Evolutionary conservation across 1,284 basidiomycete genomes (phyloP).

Genomic region (Ustilago vetiveriae): DNA sequence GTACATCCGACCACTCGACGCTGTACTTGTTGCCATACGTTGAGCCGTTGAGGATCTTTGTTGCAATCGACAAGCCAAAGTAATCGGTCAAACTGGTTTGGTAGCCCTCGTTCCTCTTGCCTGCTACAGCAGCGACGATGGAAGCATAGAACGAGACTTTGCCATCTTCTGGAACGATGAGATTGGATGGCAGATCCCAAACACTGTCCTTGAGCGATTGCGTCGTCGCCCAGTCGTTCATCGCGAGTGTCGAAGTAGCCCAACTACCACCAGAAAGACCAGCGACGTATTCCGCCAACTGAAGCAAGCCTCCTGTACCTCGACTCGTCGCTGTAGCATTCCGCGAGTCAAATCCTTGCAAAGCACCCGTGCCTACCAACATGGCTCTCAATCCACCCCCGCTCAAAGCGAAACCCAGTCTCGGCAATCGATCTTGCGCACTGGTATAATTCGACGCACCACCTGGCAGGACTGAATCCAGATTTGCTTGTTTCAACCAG

Average conservation of each 20-base stretch:
- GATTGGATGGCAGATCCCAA: constrained; percentile 69
- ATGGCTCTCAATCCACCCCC: constrained; percentile 71
- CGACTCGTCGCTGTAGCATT: constrained; percentile 58
- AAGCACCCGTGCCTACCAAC: constrained; percentile 63
- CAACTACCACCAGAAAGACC: constrained; percentile 65
- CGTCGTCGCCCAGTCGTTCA: constrained; percentile 62
- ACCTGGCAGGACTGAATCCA: constrained; percentile 45
- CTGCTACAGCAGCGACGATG: constrained; percentile 52
- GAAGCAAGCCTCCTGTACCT: constrained; percentile 63
- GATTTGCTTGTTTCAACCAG: constrained; percentile 53
- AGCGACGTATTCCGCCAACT: constrained; percentile 62
- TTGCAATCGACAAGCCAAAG: constrained; percentile 61
- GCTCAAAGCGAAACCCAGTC: constrained; percentile 68
- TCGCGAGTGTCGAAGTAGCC: constrained; percentile 53
- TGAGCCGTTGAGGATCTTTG: constrained; percentile 59
- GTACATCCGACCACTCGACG: constrained; percentile 56
- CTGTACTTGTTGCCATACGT: constrained; percentile 55
- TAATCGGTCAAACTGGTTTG: constrained; percentile 59
- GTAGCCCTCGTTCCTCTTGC: constrained; percentile 50
- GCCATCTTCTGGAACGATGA: constrained; percentile 68
- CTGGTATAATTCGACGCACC: constrained; percentile 55
- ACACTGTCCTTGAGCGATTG: constrained; percentile 55
- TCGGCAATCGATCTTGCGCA: constrained; percentile 54
- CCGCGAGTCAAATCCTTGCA: constrained; percentile 59
- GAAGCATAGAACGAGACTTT: constrained; percentile 69